Evolutionary conservation across 2,329 filamentous ascomycete species (phyloP).

Genomic region (Colletotrichum gigasporum): DNA sequence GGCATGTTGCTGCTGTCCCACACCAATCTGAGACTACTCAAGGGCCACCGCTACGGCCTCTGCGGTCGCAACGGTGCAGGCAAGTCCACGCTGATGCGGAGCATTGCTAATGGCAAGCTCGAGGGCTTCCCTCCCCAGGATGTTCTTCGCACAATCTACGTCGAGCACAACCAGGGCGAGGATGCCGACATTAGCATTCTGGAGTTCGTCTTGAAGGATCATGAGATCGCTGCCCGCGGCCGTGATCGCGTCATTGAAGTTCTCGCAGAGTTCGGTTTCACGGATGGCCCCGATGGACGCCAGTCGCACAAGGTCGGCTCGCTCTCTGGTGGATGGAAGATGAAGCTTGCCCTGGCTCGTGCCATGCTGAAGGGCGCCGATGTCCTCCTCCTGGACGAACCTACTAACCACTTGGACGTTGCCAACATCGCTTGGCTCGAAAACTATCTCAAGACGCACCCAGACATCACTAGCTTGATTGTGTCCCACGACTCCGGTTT

Average conservation of each 20-base stretch:
- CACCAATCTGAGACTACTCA: constrained; percentile 92
- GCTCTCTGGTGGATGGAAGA: constrained; percentile 98
- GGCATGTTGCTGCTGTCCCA: constrained; percentile 97
- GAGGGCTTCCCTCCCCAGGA: constrained; percentile 96
- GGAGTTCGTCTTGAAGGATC: constrained; percentile 91
- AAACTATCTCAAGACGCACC: constrained; percentile 94
- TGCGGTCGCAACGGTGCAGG: constrained; percentile 97
- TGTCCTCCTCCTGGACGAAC: constrained; percentile 95
- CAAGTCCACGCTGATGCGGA: constrained; percentile 99
- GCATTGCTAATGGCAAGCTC: constrained; percentile 93
- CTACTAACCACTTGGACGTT: constrained; percentile 98
- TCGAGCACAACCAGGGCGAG: constrained; percentile 99
- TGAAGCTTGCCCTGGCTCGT: constrained; percentile 96
- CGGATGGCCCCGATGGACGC: constrained; percentile 84
- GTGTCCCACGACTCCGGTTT: constrained; percentile 99
- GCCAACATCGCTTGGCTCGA: constrained; percentile 96
- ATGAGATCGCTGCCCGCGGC: constrained; percentile 82
- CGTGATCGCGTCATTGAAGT: constrained; percentile 84
- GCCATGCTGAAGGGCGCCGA: constrained; percentile 98
- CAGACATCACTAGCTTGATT: constrained; percentile 96
- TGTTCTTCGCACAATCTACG: constrained; percentile 93
- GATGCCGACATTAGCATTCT: constrained; percentile 96
- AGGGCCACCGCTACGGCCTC: constrained; percentile 96
- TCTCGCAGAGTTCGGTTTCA: constrained; percentile 93
- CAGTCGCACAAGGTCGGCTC: constrained; percentile 93